These are phyloP conservation scores for Phalaenopsis hybrid DNA, from an alignment of 116 monocot genomes.

Conservation along the genomic window DNA sequence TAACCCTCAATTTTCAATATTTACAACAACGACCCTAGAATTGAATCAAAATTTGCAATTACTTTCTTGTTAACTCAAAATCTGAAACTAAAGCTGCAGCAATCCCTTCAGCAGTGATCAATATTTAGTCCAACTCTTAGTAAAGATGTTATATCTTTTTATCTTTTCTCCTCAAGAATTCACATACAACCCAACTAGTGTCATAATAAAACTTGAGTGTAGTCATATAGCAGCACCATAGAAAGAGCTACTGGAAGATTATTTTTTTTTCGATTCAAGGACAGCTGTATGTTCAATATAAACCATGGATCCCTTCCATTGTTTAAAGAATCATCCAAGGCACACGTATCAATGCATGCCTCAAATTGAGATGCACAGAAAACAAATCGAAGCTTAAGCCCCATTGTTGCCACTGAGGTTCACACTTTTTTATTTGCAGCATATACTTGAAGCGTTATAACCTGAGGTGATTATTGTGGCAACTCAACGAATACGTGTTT, in stretches of 20 bases:
- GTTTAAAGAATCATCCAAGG: too few relatives aligned
- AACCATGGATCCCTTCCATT: neutral
- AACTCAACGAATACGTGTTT: too few relatives aligned
- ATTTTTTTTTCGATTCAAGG: neutral
- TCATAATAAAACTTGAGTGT: neutral
- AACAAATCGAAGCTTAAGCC: too few relatives aligned
- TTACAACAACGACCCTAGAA: neutral
- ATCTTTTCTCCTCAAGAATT: neutral
- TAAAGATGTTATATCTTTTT: neutral
- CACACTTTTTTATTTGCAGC: too few relatives aligned
- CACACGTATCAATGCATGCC: too few relatives aligned
- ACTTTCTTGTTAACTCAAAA: neutral
- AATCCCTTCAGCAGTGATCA: neutral
- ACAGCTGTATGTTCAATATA: neutral
- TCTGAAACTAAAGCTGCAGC: neutral
- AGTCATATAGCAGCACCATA: neutral
- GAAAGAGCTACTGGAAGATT: neutral
- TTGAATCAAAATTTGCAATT: neutral
- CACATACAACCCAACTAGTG: neutral
- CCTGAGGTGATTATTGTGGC: too few relatives aligned
- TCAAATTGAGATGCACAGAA: too few relatives aligned
- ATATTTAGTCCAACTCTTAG: neutral
- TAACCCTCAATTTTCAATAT: neutral
- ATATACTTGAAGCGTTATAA: too few relatives aligned
- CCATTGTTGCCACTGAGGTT: too few relatives aligned